A percentile compares a stretch with the other conserved stretches of the same genome.
phyloP scores from a whole-genome alignment of 805 yeast species.

The Saturnispora besseyi region DNA sequence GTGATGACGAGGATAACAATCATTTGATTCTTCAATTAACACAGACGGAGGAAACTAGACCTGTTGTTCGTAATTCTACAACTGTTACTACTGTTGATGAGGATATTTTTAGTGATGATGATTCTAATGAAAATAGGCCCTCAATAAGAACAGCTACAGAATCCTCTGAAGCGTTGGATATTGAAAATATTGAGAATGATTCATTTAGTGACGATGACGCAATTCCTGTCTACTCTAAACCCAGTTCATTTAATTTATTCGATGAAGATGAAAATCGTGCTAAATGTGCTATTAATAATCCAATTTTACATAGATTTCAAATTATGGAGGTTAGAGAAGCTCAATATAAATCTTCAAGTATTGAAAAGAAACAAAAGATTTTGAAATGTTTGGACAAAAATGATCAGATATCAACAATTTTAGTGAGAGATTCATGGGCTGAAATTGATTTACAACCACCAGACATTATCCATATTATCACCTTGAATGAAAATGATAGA shows the following conservation, averaged over 20 bases:
- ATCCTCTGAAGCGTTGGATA: not conserved
- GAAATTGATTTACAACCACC: slow-evolving; percentile 37
- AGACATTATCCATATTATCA: slow-evolving; percentile 57
- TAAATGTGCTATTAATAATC: slow-evolving; percentile 35
- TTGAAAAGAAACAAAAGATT: slow-evolving; percentile 39
- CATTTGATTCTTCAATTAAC: not conserved
- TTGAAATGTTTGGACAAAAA: slow-evolving; percentile 40
- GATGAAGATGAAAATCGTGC: slow-evolving; percentile 24
- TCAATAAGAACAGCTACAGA: not conserved
- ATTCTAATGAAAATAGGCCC: slow-evolving; percentile 23
- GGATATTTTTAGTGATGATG: slow-evolving; percentile 27
- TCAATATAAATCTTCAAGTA: slow-evolving; percentile 25
- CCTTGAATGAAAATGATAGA: slow-evolving; percentile 24
- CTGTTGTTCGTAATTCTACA: not conserved
- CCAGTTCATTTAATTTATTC: slow-evolving; percentile 5
- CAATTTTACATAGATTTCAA: slow-evolving; percentile 41
- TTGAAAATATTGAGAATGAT: slow-evolving; percentile 6
- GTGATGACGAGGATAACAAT: slow-evolving; percentile 6
- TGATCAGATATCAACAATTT: slow-evolving; percentile 30
- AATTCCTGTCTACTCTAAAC: slow-evolving; percentile 9
- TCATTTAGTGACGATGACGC: slow-evolving; percentile 24
- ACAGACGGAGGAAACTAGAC: not conserved
- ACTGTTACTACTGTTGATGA: not conserved
- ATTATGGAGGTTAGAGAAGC: slow-evolving; percentile 29
- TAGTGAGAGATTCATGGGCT: slow-evolving; percentile 56